A percentile compares a stretch with the other conserved stretches of the same genome.
These are phyloP conservation scores for Microglena sp. DNA, from an alignment of 139 green algal genomes.

Conservation along the genomic window DNA sequence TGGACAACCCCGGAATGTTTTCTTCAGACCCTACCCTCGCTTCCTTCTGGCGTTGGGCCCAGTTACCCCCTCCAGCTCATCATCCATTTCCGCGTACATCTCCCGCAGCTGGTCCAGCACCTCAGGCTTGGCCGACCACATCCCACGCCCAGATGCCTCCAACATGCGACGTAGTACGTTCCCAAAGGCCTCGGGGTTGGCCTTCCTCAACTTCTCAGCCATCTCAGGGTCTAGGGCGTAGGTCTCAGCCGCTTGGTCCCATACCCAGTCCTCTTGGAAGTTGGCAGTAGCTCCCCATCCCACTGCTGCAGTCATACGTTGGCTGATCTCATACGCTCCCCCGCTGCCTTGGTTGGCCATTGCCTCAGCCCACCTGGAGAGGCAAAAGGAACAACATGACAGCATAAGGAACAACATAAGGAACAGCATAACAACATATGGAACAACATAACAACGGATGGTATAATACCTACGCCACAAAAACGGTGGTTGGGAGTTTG, in stretches of 20 bases:
- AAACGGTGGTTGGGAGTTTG: no score
- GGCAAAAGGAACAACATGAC: neutral
- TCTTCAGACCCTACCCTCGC: no score
- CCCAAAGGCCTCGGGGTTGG: conserved; percentile 72
- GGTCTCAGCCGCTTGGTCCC: conserved; percentile 75
- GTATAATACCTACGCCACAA: no score
- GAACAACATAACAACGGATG: no score
- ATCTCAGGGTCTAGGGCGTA: conserved; percentile 85
- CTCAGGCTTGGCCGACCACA: conserved; percentile 76
- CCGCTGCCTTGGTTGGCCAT: conserved; percentile 83
- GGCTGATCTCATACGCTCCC: conserved; percentile 85
- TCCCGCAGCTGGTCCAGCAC: conserved; percentile 55
- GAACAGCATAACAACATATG: no score
- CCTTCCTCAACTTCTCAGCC: conserved; percentile 52
- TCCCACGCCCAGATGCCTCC: conserved; percentile 83
- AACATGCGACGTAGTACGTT: conserved; percentile 84
- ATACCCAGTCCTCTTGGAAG: conserved; percentile 90
- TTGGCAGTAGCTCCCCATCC: conserved; percentile 87
- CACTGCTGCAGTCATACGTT: conserved; percentile 85
- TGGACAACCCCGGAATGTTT: no score
- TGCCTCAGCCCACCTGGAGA: conserved; percentile 71
- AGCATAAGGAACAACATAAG: no score
- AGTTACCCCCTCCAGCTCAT: conserved; percentile 82
- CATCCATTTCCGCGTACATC: conserved; percentile 83
- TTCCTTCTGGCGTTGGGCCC: no score